These are phyloP conservation scores for Beta vulgaris DNA, from an alignment of 148 eudicot genomes.

Conservation along the genomic window DNA sequence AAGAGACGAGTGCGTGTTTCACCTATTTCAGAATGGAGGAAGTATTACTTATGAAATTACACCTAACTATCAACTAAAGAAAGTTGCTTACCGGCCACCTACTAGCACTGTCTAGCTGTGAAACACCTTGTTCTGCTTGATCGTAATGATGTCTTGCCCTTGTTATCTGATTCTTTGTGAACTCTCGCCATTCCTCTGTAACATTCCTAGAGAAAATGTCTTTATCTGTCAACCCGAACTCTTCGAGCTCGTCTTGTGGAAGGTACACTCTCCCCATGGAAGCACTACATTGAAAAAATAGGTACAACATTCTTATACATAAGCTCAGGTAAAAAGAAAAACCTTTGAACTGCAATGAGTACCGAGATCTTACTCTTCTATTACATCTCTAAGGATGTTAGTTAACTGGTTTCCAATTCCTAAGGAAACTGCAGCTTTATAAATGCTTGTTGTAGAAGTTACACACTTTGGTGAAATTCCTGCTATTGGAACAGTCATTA, in stretches of 20 bases:
- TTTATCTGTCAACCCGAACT: constrained; percentile 47
- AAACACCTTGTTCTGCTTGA: constrained; percentile 46
- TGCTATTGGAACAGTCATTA: constrained; percentile 59
- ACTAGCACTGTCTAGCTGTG: constrained; percentile 47
- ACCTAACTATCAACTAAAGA: too few species aligned
- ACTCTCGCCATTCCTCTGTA: constrained; percentile 45
- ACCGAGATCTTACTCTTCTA: constrained; percentile 43
- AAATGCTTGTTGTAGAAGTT: constrained; percentile 33
- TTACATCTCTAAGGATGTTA: constrained; percentile 72
- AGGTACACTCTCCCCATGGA: constrained; percentile 58
- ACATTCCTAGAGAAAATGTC: constrained; percentile 57
- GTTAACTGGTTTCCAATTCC: constrained; percentile 63
- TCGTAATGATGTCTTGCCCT: constrained; percentile 52
- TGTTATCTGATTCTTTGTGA: constrained; percentile 54
- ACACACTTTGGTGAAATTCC: constrained; percentile 48
- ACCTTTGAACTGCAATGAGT: too few species aligned
- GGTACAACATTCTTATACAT: not conserved
- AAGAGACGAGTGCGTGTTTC: too few species aligned
- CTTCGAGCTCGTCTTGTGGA: constrained; percentile 57
- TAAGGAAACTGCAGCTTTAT: constrained; percentile 44
- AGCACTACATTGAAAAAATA: constrained; percentile 35
- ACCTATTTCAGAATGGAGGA: too few species aligned
- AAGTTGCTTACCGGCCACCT: constrained; percentile 65
- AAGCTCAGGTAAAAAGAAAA: not conserved
- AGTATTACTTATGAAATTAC: too few species aligned